phyloP scores from a whole-genome alignment of 768 basidiomycete species.

The Neoboletus brunneissimus region DNA sequence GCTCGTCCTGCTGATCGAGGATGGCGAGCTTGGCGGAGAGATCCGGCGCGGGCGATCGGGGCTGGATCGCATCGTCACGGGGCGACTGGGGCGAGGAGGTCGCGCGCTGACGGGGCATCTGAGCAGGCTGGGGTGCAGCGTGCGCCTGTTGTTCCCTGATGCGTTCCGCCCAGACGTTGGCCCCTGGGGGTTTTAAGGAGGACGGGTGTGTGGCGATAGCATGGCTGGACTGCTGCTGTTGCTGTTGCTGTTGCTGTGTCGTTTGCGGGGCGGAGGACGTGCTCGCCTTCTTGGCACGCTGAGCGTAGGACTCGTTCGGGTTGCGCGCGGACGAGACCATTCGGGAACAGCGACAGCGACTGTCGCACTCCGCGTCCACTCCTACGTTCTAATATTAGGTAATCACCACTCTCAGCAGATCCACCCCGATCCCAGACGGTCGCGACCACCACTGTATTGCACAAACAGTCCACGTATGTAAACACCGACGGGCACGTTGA shows the following conservation, averaged over 20 bases:
- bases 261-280: slow-evolving; percentile 2
- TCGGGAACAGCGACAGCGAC: slow-evolving; percentile 22
- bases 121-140: slow-evolving; percentile 14
- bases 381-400: slow-evolving; percentile 10
- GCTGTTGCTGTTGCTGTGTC: slow-evolving; percentile 2
- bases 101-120: slow-evolving; percentile 14
- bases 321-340: slow-evolving; percentile 36
- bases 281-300: slow-evolving; percentile 48
- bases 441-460: neutral
- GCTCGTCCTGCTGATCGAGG: slow-evolving; percentile 27
- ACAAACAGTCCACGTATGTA: neutral
- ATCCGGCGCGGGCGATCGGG: slow-evolving; percentile 16
- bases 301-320: slow-evolving; percentile 55
- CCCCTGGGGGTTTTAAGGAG: slow-evolving; percentile 20
- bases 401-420: slow-evolving; percentile 15
- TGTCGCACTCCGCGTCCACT: slow-evolving; percentile 24
- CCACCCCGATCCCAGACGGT: slow-evolving; percentile 11
- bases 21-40: slow-evolving; percentile 20
- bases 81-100: slow-evolving; percentile 8
- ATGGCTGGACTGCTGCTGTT: neutral
- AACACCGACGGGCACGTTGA: slow-evolving; percentile 35
- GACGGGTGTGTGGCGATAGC: neutral
- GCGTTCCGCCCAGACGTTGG: slow-evolving; percentile 45
- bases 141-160: slow-evolving; percentile 40
- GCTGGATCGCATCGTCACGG: slow-evolving; percentile 17